phyloP scores from a whole-genome alignment of 768 basidiomycete species.

The Amanita pseudoporphyria region DNA sequence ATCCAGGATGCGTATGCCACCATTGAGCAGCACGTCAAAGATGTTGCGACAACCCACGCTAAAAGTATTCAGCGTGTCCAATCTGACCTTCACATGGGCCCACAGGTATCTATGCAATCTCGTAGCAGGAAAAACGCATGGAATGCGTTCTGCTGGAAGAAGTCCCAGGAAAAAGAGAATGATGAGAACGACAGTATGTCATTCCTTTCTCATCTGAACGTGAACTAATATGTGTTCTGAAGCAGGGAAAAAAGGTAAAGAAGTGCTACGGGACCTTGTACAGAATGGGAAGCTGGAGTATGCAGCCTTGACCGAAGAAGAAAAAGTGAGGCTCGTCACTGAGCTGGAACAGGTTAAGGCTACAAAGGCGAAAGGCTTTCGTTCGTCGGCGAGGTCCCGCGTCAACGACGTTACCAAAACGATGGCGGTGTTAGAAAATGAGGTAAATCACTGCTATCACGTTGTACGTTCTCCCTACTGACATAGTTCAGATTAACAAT shows the following conservation, averaged over 20 bases:
- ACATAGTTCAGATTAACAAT: conserved; percentile 9
- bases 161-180: background rate
- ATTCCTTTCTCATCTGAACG: too few species aligned
- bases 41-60: conserved; percentile 3
- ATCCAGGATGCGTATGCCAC: background rate
- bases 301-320: background rate
- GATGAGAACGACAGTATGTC: too few species aligned
- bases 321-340: conserved; percentile 2
- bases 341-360: conserved; percentile 10
- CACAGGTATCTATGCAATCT: background rate
- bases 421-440: conserved; percentile 6
- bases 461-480: background rate
- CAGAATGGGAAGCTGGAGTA: background rate
- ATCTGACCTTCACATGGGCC: conserved; percentile 2
- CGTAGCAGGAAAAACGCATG: conserved; percentile 5
- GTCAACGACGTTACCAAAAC: conserved; percentile 11
- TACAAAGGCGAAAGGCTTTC: conserved; percentile 5
- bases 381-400: conserved; percentile 4
- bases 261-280: conserved; percentile 6
- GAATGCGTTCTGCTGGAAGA: conserved; percentile 1
- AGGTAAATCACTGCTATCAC: conserved; percentile 5
- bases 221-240: too few species aligned
- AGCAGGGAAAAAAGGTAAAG: background rate
- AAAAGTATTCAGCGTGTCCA: conserved; percentile 7
- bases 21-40: background rate